phyloP scores from a whole-genome alignment of 1,139 yeast genomes.

The Blastobotrys apis region DNA sequence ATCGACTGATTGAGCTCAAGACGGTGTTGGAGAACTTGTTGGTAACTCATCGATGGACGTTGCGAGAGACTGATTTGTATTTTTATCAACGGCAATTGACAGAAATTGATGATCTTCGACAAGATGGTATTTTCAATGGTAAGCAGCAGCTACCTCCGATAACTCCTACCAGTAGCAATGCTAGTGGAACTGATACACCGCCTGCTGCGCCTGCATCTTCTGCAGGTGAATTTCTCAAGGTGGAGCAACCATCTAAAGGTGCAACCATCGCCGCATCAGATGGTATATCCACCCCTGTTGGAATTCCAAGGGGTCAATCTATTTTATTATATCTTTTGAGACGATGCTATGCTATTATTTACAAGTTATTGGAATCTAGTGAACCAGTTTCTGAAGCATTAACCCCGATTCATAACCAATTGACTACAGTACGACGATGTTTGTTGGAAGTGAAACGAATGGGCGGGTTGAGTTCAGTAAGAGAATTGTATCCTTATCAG shows the following conservation, averaged over 20 bases:
- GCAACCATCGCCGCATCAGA: too few relatives aligned
- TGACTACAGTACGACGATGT: slow-evolving; percentile 86
- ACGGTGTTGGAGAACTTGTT: slow-evolving; percentile 72
- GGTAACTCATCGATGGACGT: slow-evolving; percentile 93
- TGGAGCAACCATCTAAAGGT: background rate
- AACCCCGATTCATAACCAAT: slow-evolving; percentile 88
- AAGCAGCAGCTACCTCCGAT: too few relatives aligned
- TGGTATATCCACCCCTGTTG: slow-evolving; percentile 12
- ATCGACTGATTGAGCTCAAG: slow-evolving; percentile 58
- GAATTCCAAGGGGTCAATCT: slow-evolving; percentile 47
- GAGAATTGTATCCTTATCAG: slow-evolving; percentile 93
- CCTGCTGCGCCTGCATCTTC: background rate
- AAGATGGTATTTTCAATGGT: slow-evolving; percentile 50
- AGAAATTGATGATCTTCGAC: slow-evolving; percentile 65
- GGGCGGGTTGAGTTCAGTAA: slow-evolving; percentile 80
- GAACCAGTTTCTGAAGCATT: slow-evolving; percentile 94
- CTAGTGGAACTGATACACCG: background rate
- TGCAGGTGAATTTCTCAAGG: background rate
- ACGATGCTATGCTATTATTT: slow-evolving; percentile 84
- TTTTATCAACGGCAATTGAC: slow-evolving; percentile 70
- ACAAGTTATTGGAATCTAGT: slow-evolving; percentile 80
- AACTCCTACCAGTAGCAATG: slow-evolving; percentile 1
- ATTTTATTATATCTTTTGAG: slow-evolving; percentile 74
- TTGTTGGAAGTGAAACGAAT: slow-evolving; percentile 82
- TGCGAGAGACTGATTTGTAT: slow-evolving; percentile 90